Conservation (phyloP, 2,329 filamentous ascomycete species). For the Ceratocystis harringtonii region DNA sequence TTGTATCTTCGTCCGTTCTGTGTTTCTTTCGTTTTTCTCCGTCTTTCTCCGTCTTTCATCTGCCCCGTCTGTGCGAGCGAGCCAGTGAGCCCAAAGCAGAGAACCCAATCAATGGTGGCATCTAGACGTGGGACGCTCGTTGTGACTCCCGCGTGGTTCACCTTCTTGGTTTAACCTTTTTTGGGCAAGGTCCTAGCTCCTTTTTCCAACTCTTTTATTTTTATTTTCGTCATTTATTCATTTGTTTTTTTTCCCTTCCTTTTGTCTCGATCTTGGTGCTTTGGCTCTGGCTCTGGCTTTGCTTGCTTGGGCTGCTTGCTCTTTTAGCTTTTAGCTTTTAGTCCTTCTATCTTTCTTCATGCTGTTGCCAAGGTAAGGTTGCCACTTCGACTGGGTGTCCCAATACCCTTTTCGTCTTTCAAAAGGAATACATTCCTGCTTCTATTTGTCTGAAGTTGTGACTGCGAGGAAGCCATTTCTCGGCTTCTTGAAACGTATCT, state of each 20-base stretch:
- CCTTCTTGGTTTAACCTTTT: constrained; percentile 5
- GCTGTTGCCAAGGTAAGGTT: neutral
- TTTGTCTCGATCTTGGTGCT: neutral
- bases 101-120: neutral
- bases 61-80: neutral
- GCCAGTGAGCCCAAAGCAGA: neutral
- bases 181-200: constrained; percentile 2
- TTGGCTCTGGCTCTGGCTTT: neutral
- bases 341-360: neutral
- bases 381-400: neutral
- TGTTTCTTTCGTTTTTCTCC: neutral
- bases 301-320: neutral
- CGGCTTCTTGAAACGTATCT: neutral
- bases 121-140: neutral
- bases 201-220: neutral
- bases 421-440: neutral
- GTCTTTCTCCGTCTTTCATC: neutral
- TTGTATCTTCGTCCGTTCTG: too few relatives aligned
- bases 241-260: neutral
- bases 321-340: neutral
- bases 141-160: neutral
- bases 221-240: neutral
- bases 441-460: neutral
- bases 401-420: neutral
- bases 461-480: neutral